Percentiles rank a stretch among this genome's conserved stretches.
phyloP scores from a whole-genome alignment of 2,329 filamentous ascomycete genomes.

The Penicillium expansum region DNA sequence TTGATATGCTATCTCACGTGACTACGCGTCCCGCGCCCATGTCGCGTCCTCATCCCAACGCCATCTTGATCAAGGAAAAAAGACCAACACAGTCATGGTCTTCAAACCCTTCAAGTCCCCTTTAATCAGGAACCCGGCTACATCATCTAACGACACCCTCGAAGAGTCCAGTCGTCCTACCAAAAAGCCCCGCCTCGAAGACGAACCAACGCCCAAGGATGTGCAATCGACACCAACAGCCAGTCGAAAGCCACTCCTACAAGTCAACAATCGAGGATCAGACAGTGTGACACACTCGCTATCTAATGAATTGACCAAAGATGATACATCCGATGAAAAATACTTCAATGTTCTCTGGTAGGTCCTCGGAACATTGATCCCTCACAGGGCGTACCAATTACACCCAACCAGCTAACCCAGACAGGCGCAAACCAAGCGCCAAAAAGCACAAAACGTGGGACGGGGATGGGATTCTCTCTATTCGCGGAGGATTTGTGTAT shows the following conservation, averaged over 20 bases:
- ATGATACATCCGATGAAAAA: conserved; percentile 27
- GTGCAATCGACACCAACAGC: conserved; percentile 11
- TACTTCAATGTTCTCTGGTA: conserved; percentile 52
- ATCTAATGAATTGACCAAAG: neutral
- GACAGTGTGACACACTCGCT: conserved; percentile 8
- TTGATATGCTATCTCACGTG: conserved; percentile 16
- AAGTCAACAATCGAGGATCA: conserved; percentile 29
- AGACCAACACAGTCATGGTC: conserved; percentile 33
- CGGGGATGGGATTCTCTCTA: conserved; percentile 64
- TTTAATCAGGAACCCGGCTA: conserved; percentile 37
- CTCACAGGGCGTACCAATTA: neutral
- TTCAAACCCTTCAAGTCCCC: conserved; percentile 49
- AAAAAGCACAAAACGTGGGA: conserved; percentile 80
- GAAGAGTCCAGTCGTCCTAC: conserved; percentile 22
- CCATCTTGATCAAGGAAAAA: neutral
- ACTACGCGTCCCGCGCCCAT: conserved; percentile 16
- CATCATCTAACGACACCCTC: neutral
- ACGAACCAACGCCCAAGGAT: conserved; percentile 14
- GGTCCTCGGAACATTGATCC: neutral
- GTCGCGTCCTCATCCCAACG: conserved; percentile 15
- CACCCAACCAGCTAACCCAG: conserved; percentile 4
- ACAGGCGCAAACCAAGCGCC: conserved; percentile 64
- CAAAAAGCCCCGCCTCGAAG: conserved; percentile 38
- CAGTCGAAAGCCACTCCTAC: conserved; percentile 33
- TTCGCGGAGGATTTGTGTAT: conserved; percentile 56